Evolutionary conservation across 768 basidiomycete genomes (phyloP).

Genomic region (Suillus weaverae): DNA sequence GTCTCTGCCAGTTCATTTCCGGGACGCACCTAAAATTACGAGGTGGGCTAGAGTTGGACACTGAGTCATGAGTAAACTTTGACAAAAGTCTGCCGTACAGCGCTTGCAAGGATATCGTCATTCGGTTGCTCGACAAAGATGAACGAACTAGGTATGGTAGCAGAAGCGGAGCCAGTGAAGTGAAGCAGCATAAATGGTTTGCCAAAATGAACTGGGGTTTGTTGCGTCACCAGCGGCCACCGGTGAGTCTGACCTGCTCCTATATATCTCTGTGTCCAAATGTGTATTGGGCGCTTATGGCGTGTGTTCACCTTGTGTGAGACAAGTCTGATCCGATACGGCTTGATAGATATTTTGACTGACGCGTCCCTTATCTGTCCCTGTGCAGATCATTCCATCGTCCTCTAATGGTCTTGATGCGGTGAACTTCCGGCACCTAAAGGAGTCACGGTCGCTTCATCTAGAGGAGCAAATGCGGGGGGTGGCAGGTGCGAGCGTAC

Average conservation of each 20-base stretch:
- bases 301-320: constrained; percentile 4
- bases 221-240: constrained; percentile 87
- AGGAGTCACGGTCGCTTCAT: constrained; percentile 90
- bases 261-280: background rate
- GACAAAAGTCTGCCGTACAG: constrained; percentile 40
- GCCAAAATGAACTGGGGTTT: constrained; percentile 95
- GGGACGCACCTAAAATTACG: constrained; percentile 78
- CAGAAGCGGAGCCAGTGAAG: constrained; percentile 94
- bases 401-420: constrained; percentile 75
- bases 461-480: constrained; percentile 65
- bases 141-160: constrained; percentile 88
- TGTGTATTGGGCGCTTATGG: constrained; percentile 2
- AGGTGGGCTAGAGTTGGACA: constrained; percentile 46
- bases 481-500: constrained; percentile 32
- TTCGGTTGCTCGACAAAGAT: constrained; percentile 87
- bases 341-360: constrained; percentile 9
- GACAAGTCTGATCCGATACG: constrained; percentile 14
- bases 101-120: constrained; percentile 84
- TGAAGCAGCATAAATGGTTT: constrained; percentile 99
- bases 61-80: constrained; percentile 3
- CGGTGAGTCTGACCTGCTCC: constrained; percentile 53
- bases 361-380: constrained; percentile 26
- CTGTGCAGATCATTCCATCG: constrained; percentile 74
- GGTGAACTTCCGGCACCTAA: constrained; percentile 86
- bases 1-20: constrained; percentile 81